Conservation (phyloP, 371 early-diverging fungal genomes). For the Mucor mucedo region DNA sequence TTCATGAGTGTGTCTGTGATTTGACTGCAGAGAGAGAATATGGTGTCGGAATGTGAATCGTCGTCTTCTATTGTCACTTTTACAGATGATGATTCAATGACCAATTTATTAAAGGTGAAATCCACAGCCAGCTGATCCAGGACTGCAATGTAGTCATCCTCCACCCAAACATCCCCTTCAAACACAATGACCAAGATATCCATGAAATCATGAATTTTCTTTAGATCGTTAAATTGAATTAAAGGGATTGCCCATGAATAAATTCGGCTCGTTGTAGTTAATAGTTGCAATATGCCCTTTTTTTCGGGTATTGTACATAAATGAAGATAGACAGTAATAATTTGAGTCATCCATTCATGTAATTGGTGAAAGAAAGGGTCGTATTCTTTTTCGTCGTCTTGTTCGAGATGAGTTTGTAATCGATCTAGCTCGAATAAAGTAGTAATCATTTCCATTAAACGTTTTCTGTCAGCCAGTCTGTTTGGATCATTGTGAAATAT, state of each 20-base stretch:
- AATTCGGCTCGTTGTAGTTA: conserved; percentile 47
- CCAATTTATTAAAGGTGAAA: conserved; percentile 18
- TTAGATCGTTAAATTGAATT: conserved; percentile 48
- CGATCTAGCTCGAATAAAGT: conserved; percentile 16
- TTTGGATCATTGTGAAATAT: conserved; percentile 20
- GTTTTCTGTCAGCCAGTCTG: conserved; percentile 14
- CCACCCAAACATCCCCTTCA: conserved; percentile 43
- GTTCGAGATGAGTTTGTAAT: not conserved
- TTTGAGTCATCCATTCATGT: conserved; percentile 23
- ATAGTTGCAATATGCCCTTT: conserved; percentile 48
- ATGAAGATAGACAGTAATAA: conserved; percentile 15
- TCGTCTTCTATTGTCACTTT: not conserved
- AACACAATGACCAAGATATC: conserved; percentile 35
- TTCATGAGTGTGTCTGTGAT: conserved; percentile 35
- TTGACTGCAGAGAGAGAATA: conserved; percentile 30
- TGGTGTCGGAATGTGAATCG: not conserved
- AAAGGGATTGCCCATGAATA: conserved; percentile 60
- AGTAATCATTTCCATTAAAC: conserved; percentile 8
- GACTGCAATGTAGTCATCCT: conserved; percentile 64
- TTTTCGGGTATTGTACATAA: conserved; percentile 9
- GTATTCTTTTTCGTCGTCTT: not conserved
- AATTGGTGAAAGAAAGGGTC: not conserved
- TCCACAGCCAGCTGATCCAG: conserved; percentile 68
- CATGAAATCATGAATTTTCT: conserved; percentile 34
- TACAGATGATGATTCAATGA: conserved; percentile 4